phyloP scores from a whole-genome alignment of 495 filamentous ascomycete genomes.

The Xylaria intraflava region DNA sequence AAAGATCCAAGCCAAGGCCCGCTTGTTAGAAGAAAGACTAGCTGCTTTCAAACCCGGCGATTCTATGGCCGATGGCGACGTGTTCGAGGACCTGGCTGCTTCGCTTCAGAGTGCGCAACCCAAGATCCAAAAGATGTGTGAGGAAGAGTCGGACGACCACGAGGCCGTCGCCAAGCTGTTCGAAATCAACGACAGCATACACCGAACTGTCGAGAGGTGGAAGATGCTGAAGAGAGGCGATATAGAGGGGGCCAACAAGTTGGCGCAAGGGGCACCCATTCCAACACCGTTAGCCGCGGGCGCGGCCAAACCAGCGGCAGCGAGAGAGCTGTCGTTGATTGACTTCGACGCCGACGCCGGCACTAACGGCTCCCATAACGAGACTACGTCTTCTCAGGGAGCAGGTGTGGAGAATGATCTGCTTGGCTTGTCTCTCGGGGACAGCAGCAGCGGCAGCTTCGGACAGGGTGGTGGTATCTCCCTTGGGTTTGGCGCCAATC shows the following conservation, averaged over 20 bases:
- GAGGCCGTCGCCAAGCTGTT: slow-evolving; percentile 93
- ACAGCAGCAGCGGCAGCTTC: slow-evolving; percentile 37
- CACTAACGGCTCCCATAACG: slow-evolving; percentile 41
- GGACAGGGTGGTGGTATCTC: slow-evolving; percentile 78
- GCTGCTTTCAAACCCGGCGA: slow-evolving; percentile 78
- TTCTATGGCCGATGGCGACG: slow-evolving; percentile 78
- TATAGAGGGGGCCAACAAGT: slow-evolving; percentile 74
- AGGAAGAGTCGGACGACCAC: slow-evolving; percentile 93
- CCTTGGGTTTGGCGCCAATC: slow-evolving; percentile 68
- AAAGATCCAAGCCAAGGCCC: slow-evolving; percentile 90
- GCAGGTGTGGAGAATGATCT: slow-evolving; percentile 48
- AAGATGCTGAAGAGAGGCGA: slow-evolving; percentile 92
- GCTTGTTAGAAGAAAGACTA: slow-evolving; percentile 85
- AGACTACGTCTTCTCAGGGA: slow-evolving; percentile 27
- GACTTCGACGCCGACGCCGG: slow-evolving; percentile 75
- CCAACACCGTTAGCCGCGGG: slow-evolving; percentile 50
- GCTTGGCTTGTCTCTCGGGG: slow-evolving; percentile 46
- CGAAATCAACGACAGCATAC: slow-evolving; percentile 98
- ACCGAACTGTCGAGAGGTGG: slow-evolving; percentile 90
- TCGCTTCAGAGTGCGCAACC: slow-evolving; percentile 90
- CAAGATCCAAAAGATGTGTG: slow-evolving; percentile 98
- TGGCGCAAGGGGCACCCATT: slow-evolving; percentile 76
- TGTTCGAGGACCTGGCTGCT: slow-evolving; percentile 92
- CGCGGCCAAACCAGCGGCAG: slow-evolving; percentile 59
- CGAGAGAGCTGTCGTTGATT: slow-evolving; percentile 86